phyloP scores from a whole-genome alignment of 2,329 filamentous ascomycete species.

The Phaeophleospora eucalypticola region DNA sequence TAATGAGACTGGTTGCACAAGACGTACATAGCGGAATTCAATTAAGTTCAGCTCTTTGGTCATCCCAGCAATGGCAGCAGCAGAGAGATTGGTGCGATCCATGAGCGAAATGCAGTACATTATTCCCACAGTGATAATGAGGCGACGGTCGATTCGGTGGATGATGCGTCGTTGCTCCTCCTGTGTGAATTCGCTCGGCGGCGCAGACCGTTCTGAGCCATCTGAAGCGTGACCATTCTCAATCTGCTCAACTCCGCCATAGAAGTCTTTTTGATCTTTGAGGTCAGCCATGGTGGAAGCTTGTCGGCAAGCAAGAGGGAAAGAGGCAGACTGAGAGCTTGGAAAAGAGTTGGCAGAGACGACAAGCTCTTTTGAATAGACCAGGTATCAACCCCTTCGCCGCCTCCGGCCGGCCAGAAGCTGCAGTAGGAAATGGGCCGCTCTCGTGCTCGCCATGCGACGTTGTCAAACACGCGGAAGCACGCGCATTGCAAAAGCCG shows the following conservation, averaged over 20 bases:
- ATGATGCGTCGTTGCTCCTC: slow-evolving; percentile 50
- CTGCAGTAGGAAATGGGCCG: not conserved
- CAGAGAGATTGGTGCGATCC: slow-evolving; percentile 72
- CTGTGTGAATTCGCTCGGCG: slow-evolving; percentile 17
- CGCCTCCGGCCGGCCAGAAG: too few relatives aligned
- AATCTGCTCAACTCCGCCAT: slow-evolving; percentile 7
- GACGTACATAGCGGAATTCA: slow-evolving; percentile 12
- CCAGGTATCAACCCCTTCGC: too few relatives aligned
- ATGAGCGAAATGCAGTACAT: slow-evolving; percentile 22
- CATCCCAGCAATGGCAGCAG: slow-evolving; percentile 66
- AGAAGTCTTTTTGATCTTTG: slow-evolving; percentile 8
- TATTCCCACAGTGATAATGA: slow-evolving; percentile 41
- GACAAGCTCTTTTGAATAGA: not conserved
- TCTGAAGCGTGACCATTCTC: slow-evolving; percentile 3
- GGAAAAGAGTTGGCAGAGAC: not conserved
- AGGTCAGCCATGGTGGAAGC: slow-evolving; percentile 2
- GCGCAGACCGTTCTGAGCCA: not conserved
- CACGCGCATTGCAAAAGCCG: not conserved
- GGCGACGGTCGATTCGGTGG: slow-evolving; percentile 58
- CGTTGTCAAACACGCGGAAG: not conserved
- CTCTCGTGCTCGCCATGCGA: too few relatives aligned
- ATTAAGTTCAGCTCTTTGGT: slow-evolving; percentile 30
- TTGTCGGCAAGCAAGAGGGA: too few relatives aligned
- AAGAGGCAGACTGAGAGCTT: not conserved
- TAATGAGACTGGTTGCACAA: not conserved